Conservation (phyloP, 495 filamentous ascomycete species). For the Aspergillus heteromorphus region DNA sequence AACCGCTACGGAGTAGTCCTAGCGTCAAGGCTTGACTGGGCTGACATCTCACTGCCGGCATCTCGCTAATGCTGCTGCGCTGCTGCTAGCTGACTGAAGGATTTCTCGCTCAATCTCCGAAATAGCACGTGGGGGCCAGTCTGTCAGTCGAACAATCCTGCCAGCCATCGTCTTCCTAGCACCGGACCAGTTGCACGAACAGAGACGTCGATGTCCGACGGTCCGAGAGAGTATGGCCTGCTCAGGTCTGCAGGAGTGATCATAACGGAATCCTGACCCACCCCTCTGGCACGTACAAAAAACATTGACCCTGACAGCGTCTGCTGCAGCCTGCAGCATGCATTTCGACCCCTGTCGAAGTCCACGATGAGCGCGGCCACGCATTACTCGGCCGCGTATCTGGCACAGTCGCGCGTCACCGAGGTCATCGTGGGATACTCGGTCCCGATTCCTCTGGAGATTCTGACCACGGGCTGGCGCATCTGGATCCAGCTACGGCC, state of each 20-base stretch:
- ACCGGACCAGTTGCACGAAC: background rate
- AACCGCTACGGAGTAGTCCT: too few relatives aligned
- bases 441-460: conserved; percentile 17
- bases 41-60: background rate
- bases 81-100: background rate
- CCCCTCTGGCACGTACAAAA: background rate
- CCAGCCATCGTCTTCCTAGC: too few relatives aligned
- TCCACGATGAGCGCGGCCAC: background rate
- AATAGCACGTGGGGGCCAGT: background rate
- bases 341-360: background rate
- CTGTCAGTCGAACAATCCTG: too few relatives aligned
- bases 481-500: conserved; percentile 13
- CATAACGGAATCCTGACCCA: background rate
- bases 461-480: conserved; percentile 14
- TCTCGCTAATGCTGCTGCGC: background rate
- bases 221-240: background rate
- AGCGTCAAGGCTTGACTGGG: too few relatives aligned
- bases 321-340: background rate
- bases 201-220: too few relatives aligned
- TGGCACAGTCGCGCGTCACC: conserved; percentile 7
- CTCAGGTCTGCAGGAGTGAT: background rate
- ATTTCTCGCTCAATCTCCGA: background rate
- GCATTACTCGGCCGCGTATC: background rate
- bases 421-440: conserved; percentile 13
- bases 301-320: background rate